Conservation (phyloP, 192 early-diverging fungal genomes). For the Martensiomyces pterosporus region DNA sequence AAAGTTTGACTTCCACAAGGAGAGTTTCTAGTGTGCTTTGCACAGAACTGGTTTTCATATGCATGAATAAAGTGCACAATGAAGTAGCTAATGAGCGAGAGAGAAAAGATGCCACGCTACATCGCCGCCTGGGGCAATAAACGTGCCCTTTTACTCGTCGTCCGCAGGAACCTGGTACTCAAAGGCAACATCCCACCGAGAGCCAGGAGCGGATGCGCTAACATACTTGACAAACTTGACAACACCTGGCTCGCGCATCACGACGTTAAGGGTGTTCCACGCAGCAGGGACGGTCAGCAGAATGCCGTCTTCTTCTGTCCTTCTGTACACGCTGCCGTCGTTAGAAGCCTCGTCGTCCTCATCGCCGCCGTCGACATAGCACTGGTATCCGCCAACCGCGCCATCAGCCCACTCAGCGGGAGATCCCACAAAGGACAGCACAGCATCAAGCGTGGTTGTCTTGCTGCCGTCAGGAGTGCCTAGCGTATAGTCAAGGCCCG, state of each 20-base stretch:
- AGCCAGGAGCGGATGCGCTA: conserved; percentile 63
- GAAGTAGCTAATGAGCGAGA: not conserved
- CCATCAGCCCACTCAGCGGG: conserved; percentile 55
- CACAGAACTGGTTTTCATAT: not conserved
- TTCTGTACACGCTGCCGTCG: conserved; percentile 55
- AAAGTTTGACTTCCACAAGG: conserved; percentile 63
- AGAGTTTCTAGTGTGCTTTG: conserved; percentile 55
- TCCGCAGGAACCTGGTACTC: conserved; percentile 57
- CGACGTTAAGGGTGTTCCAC: conserved; percentile 63
- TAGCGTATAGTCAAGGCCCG: conserved; percentile 78
- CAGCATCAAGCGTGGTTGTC: conserved; percentile 59
- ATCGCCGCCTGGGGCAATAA: not conserved
- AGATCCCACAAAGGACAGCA: conserved; percentile 54
- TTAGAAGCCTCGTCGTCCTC: conserved; percentile 67
- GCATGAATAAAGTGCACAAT: conserved; percentile 3
- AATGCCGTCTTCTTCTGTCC: conserved; percentile 60
- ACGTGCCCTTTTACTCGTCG: conserved; percentile 13
- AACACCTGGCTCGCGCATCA: conserved; percentile 69
- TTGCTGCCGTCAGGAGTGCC: conserved; percentile 56
- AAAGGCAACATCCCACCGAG: conserved; percentile 75
- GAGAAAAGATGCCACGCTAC: not conserved
- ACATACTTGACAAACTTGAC: conserved; percentile 83
- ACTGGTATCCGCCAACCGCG: conserved; percentile 71
- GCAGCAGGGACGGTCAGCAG: conserved; percentile 64
- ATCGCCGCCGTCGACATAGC: conserved; percentile 67